Conservation (phyloP, 768 basidiomycete species). For the Filobasidium floriforme region DNA sequence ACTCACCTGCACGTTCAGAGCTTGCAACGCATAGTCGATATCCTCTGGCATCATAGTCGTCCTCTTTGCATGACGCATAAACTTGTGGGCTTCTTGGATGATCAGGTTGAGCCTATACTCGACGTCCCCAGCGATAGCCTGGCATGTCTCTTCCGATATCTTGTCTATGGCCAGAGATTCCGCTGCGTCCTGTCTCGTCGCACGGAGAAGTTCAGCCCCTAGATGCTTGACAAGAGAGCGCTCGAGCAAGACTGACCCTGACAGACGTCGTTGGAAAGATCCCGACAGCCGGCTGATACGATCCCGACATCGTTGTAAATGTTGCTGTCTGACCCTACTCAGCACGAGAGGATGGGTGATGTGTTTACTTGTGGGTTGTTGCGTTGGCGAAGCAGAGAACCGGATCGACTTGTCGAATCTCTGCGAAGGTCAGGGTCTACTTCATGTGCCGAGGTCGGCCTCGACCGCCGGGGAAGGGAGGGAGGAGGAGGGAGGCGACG, state of each 20-base stretch:
- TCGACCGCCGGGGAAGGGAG: no score
- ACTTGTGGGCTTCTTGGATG: constrained; percentile 83
- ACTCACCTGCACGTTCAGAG: constrained; percentile 75
- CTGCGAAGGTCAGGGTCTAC: no score
- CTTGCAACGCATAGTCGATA: constrained; percentile 86
- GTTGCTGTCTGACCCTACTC: background rate
- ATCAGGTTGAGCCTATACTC: constrained; percentile 95
- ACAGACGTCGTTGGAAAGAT: constrained; percentile 21
- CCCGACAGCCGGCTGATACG: constrained; percentile 11
- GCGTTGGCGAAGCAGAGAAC: no score
- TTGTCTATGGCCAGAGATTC: constrained; percentile 72
- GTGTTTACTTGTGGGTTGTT: no score
- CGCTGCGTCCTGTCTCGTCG: constrained; percentile 66
- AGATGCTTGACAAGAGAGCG: no score
- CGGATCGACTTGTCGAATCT: no score
- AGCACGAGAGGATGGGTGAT: no score
- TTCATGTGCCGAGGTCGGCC: no score
- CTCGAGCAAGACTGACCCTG: constrained; percentile 11
- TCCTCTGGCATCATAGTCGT: constrained; percentile 84
- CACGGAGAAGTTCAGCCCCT: background rate
- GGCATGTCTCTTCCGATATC: constrained; percentile 70
- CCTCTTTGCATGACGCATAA: constrained; percentile 87
- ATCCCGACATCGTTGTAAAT: background rate
- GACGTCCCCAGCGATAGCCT: constrained; percentile 84
- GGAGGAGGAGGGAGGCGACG: no score